A percentile compares a stretch with the other conserved stretches of the same genome.
phyloP scores from a whole-genome alignment of 306 rosid genomes.

The Gillenia trifoliata region DNA sequence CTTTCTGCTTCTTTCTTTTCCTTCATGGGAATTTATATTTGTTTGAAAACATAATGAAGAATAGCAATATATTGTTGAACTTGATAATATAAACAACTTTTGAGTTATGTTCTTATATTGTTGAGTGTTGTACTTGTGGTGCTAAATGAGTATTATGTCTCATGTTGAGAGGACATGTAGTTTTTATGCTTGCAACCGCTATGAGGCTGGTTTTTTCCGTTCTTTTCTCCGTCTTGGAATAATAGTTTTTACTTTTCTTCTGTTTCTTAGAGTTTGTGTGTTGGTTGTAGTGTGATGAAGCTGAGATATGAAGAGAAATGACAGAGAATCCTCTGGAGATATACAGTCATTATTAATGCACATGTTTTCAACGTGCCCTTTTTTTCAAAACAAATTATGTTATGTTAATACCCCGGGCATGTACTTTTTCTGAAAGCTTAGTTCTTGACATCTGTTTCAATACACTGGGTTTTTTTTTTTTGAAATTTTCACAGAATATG shows the following conservation, averaged over 20 bases:
- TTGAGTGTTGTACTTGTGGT: neutral
- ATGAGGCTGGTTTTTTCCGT: conserved; percentile 41
- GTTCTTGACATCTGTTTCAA: neutral
- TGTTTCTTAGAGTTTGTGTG: neutral
- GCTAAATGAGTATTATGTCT: neutral
- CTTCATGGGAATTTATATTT: neutral
- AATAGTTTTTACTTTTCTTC: neutral
- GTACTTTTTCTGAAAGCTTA: neutral
- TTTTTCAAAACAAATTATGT: neutral
- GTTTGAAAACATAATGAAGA: neutral
- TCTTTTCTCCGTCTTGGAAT: neutral
- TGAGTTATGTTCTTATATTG: neutral
- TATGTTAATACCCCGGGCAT: neutral
- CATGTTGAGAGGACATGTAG: conserved; percentile 89
- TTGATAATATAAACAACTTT: neutral
- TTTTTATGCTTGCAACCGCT: conserved; percentile 91
- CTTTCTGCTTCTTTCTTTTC: neutral
- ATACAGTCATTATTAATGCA: conserved; percentile 65
- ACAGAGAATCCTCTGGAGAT: conserved; percentile 87
- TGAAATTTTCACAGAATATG: neutral
- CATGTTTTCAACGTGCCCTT: neutral
- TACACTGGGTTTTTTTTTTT: neutral
- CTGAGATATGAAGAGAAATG: conserved; percentile 87
- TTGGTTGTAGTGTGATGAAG: conserved; percentile 34
- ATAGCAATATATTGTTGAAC: neutral